Conservation (phyloP, 768 basidiomycete species). For the Leucosporidium creatinivorum region DNA sequence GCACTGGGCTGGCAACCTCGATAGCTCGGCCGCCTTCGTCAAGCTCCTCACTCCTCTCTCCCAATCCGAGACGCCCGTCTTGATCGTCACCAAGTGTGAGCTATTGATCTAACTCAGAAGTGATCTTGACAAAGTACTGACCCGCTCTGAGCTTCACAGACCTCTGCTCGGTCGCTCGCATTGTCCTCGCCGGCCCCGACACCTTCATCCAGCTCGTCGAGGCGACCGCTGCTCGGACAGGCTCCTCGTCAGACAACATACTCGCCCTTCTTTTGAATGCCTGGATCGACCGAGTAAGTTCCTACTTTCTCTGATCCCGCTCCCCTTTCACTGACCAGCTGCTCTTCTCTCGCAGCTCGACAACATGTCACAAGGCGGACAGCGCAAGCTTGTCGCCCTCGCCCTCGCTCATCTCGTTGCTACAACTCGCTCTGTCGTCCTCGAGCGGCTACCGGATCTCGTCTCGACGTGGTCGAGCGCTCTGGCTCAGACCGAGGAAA, state of each 20-base stretch:
- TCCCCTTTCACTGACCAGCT: background rate
- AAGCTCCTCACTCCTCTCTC: constrained; percentile 49
- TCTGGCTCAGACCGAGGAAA: constrained; percentile 76
- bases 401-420: constrained; percentile 69
- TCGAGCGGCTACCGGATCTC: constrained; percentile 66
- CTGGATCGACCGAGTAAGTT: constrained; percentile 60
- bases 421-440: constrained; percentile 64
- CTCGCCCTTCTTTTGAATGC: constrained; percentile 65
- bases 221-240: constrained; percentile 50
- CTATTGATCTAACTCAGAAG: background rate
- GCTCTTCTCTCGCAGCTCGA: constrained; percentile 57
- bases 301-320: background rate
- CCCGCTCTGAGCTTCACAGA: constrained; percentile 33
- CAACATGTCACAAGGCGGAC: constrained; percentile 75
- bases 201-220: constrained; percentile 66
- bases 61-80: constrained; percentile 1
- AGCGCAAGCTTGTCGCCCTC: constrained; percentile 76
- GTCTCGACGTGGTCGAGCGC: constrained; percentile 86
- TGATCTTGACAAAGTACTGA: background rate
- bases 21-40: constrained; percentile 67
- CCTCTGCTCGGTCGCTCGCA: constrained; percentile 66
- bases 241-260: constrained; percentile 51
- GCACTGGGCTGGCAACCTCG: constrained; percentile 66
- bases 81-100: constrained; percentile 52
- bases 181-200: constrained; percentile 57